Percentiles rank a stretch among this genome's conserved stretches.
phyloP scores from a whole-genome alignment of 306 rosid species.

The Alnus rubra region DNA sequence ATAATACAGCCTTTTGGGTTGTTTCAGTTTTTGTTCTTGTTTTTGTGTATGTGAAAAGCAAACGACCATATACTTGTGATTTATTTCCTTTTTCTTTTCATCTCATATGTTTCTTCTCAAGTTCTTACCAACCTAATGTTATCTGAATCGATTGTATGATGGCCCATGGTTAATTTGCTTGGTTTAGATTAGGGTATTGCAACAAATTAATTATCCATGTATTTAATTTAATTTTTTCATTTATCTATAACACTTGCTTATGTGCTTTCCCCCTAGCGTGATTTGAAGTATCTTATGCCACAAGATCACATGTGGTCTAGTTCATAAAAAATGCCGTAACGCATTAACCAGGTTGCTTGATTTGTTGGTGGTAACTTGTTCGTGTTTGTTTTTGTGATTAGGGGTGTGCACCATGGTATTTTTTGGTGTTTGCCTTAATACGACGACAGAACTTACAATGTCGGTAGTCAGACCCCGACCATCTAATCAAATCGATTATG shows the following conservation, averaged over 20 bases:
- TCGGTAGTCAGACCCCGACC: too few species aligned
- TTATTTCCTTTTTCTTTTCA: background rate
- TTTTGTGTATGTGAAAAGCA: background rate
- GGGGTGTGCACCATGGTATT: background rate
- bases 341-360: background rate
- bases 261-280: background rate
- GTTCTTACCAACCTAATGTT: background rate
- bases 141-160: background rate
- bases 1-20: conserved; percentile 3
- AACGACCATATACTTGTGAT: background rate
- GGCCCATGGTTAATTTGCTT: background rate
- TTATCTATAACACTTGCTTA: background rate
- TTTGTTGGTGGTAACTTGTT: background rate
- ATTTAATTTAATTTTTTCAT: background rate
- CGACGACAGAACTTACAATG: too few species aligned
- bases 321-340: background rate
- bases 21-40: conserved; percentile 1
- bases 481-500: too few species aligned
- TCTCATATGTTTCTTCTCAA: background rate
- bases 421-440: too few species aligned
- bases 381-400: background rate
- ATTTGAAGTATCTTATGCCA: background rate
- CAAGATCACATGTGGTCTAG: background rate
- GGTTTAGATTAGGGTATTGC: background rate
- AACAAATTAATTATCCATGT: too few species aligned